Evolutionary conservation across 352 stramenopile species (phyloP), one percentile per base, ranked within the genome.

Genomic region (Phytophthora syringae): DNA sequence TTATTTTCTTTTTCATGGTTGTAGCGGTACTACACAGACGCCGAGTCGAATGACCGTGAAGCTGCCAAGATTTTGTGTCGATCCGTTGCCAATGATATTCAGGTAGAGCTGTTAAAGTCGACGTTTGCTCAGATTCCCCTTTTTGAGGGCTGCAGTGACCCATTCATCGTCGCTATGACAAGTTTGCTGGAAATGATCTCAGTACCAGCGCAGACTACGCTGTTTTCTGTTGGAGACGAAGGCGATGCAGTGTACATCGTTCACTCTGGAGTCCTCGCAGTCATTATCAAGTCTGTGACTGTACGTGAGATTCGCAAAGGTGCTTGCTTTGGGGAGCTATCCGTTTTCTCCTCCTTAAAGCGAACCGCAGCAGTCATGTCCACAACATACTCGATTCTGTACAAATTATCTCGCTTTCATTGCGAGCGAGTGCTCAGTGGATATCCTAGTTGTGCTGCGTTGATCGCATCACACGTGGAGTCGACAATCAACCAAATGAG

Each of bases 161-260:
- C 67, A 13, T 94, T 94, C 42, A 67, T 89, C 3, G 56, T 83
- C 16, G 84, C 84, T 0, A 53, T 92, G 22, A 90, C 82, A 7
- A 89, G 82, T 65, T 47, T 94, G 6, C 70, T 94, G 10, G 80
- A 92, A 24, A 73, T 82, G 12, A 74, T 87, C 2, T 78, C 86
- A 2, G 36, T 93, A 0, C 80, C 86, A 9, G 80, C 86, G 0
- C 80, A 92, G 34, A 84, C 60, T 0, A 76, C 69, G 0, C 56
- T 94, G 0, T 94, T 92, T 28, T 62, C 78, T 40, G 68, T 42
- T 3, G 85, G 83, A 2, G 85, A 91, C 10, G 51, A 62, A 5
- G 85, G 85, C 6, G 83, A 92, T 25, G 80, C 82, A 7, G 89
- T 94, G 86, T 94, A 88, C 43, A 89, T 94, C 45, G 70, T 94